Conservation (phyloP, 306 rosid species). For the Lupinus albus region DNA sequence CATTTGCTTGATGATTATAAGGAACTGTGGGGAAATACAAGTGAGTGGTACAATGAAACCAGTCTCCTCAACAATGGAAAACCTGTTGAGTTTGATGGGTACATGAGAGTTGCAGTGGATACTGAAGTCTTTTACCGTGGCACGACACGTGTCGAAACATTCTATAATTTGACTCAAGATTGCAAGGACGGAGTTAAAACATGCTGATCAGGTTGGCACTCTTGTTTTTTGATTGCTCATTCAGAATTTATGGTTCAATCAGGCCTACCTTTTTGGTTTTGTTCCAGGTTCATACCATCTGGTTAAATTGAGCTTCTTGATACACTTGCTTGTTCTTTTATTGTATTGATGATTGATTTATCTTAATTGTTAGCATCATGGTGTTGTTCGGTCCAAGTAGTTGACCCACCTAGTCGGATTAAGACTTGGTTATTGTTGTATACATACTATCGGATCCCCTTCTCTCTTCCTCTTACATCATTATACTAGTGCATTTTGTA, state of each 20-base stretch:
- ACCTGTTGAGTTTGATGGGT: constrained; percentile 94
- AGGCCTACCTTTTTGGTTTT: constrained; percentile 34
- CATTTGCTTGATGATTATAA: constrained; percentile 94
- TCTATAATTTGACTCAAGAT: constrained; percentile 84
- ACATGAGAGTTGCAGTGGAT: constrained; percentile 98
- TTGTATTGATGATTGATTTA: constrained; percentile 44
- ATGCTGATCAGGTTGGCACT: constrained; percentile 63
- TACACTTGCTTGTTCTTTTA: constrained; percentile 53
- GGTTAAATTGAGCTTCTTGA: constrained; percentile 44
- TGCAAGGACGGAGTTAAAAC: constrained; percentile 97
- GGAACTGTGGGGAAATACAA: constrained; percentile 82
- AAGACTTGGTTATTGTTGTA: no score
- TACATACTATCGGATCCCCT: constrained; percentile 45
- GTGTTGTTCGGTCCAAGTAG: no score
- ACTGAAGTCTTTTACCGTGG: constrained; percentile 92
- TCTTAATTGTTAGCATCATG: constrained; percentile 43
- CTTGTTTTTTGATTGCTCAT: constrained; percentile 32
- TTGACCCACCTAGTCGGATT: no score
- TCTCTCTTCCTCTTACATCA: constrained; percentile 22
- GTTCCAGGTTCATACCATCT: constrained; percentile 47
- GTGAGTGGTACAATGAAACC: constrained; percentile 95
- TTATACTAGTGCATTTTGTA: constrained; percentile 15
- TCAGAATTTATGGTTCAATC: constrained; percentile 39
- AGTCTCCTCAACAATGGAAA: constrained; percentile 64
- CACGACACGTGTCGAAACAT: constrained; percentile 84